These are phyloP conservation scores for Kluyveromyces marxianus DNA, from an alignment of 1,139 yeast species.

Conservation along the genomic window DNA sequence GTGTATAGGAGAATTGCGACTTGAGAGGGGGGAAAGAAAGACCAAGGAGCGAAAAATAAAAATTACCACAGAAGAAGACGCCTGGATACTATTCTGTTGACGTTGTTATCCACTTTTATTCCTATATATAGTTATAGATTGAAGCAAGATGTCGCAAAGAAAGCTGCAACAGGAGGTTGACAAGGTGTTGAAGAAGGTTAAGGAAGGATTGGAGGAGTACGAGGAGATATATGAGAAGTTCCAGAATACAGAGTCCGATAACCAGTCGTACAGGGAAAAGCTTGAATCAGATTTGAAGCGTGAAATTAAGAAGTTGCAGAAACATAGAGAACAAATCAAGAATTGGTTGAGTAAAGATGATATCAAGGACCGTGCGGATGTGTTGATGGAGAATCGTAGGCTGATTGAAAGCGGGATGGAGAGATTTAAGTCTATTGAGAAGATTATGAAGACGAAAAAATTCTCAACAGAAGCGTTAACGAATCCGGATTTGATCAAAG, in stretches of 20 bases:
- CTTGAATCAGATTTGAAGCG: conserved; percentile 89
- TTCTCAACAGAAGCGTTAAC: conserved; percentile 91
- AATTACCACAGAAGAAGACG: too few relatives aligned
- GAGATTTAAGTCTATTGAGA: conserved; percentile 89
- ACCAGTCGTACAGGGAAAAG: conserved; percentile 87
- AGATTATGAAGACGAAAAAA: conserved; percentile 91
- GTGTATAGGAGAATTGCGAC: too few relatives aligned
- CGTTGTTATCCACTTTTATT: too few relatives aligned
- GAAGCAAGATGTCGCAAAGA: conserved; percentile 50
- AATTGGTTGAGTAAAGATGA: conserved; percentile 92
- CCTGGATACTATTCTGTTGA: too few relatives aligned
- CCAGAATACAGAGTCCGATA: conserved; percentile 55
- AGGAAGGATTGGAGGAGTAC: conserved; percentile 85
- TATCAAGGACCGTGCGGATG: conserved; percentile 76
- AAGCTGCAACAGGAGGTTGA: conserved; percentile 83
- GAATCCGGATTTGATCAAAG: conserved; percentile 49
- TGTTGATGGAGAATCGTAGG: conserved; percentile 70
- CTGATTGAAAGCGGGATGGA: conserved; percentile 94
- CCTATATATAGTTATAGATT: not conserved
- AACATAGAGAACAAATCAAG: conserved; percentile 92
- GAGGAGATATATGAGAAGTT: conserved; percentile 85
- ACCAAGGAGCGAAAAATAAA: too few relatives aligned
- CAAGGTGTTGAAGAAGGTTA: conserved; percentile 87
- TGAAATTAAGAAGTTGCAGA: conserved; percentile 90
- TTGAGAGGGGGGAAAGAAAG: too few relatives aligned